Base-by-base conservation (phyloP, 2,329 filamentous ascomycete species). In the Calonectria pauciramosa region DNA sequence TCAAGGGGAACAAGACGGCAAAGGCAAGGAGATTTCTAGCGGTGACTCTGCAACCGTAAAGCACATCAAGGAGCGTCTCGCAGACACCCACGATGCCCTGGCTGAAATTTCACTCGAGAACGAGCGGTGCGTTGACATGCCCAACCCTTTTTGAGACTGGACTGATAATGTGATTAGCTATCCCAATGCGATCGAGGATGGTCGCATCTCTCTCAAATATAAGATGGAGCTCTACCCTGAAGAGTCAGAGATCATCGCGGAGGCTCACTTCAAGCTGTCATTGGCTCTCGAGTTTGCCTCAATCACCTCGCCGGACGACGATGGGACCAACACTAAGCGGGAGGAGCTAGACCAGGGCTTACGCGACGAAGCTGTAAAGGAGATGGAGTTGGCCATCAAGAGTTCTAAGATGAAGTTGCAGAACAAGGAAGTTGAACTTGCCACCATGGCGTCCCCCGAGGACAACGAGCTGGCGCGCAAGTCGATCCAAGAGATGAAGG, bases 41-140 rank as follows among this genome's bases (percentile, higher is more conserved):
- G 83, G 83, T 28, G 86, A 89, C 68, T 85, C 85, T 10, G 85
- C 86, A 51, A 80, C 83, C 2, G 77, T 88, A 54, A 86, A 89
- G 77, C 92, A 94, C 75, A 89, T 96, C 82, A 96, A 96, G 85
- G 95, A 98, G 85, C 93, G 95, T 71, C 90, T 99, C 41, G 95
- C 95, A 75, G 97, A 99, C 83, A 98, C 95, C 11, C 95, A 98
- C 84, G 96, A 98, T 83, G 91, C 98, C 71, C 94, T 99, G 76
- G 95, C 96, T 13, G 97, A 99, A 86, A 98, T 99, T 76, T 97
- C 94, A n/a, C 89, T 99, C 34, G 97, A 99, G 87, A 98, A 97
- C 79, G 97, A 99, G 86, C 93, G 94, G 87, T 93, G 86, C 74
- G 84, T 76, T 54, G 23, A 66, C 52, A 10, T 51, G 23, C 23